Percentiles rank a stretch among this genome's conserved stretches.
These are phyloP conservation scores for Brasenia schreberi DNA, from an alignment of 164 flowering plant species.

Conservation along the genomic window DNA sequence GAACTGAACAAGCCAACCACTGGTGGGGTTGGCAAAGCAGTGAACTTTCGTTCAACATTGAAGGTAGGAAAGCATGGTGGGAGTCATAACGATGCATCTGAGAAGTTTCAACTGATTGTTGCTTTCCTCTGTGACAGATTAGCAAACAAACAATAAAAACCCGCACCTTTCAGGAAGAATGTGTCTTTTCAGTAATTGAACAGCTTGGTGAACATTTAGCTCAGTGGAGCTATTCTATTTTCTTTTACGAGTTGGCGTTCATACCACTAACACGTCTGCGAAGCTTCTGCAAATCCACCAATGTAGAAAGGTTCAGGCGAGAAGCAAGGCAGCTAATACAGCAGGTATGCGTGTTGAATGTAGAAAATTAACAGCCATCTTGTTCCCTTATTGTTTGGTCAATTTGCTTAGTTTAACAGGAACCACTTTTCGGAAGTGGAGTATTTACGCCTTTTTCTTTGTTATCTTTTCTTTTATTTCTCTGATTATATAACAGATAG, in stretches of 20 bases:
- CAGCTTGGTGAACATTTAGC: constrained; percentile 86
- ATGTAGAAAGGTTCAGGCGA: constrained; percentile 70
- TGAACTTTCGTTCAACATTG: constrained; percentile 49
- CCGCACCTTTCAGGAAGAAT: constrained; percentile 86
- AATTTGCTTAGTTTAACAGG: no score
- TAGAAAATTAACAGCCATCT: no score
- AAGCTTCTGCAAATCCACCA: constrained; percentile 67
- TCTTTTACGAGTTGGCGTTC: constrained; percentile 78
- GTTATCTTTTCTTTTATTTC: neutral
- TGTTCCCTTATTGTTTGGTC: neutral
- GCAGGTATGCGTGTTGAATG: constrained; percentile 33
- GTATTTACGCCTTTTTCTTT: neutral
- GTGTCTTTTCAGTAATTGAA: constrained; percentile 70
- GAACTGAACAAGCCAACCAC: constrained; percentile 63
- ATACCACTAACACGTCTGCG: constrained; percentile 64
- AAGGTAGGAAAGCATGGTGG: constrained; percentile 33
- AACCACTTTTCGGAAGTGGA: neutral
- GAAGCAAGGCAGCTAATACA: constrained; percentile 63
- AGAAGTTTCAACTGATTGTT: no score
- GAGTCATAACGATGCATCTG: no score
- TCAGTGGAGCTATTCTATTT: constrained; percentile 91
- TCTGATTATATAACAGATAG: constrained; percentile 34
- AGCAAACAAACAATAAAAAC: constrained; percentile 62
- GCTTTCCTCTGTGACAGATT: constrained; percentile 34
- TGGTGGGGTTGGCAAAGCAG: constrained; percentile 79